Percentiles rank a stretch among this genome's conserved stretches.
Conservation (phyloP, 345 rosid genomes). For the Gossypium stocksii region DNA sequence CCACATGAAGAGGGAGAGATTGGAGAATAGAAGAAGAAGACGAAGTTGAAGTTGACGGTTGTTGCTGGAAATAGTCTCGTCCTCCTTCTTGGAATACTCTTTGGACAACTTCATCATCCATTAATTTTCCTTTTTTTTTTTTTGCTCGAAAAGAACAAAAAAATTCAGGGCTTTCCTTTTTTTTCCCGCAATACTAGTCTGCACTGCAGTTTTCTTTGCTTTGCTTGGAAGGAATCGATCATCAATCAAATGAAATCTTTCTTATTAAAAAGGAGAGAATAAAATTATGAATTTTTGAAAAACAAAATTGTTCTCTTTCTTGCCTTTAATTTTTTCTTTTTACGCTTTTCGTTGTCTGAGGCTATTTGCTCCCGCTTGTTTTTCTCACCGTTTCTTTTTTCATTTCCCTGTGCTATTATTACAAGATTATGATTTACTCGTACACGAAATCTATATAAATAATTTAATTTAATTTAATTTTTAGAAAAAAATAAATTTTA, state of each 20-base stretch:
- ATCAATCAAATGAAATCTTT: neutral
- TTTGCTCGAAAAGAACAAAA: neutral
- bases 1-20: conserved; percentile 96
- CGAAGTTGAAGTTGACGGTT: conserved; percentile 72
- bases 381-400: neutral
- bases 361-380: conserved; percentile 13
- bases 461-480: too few species aligned
- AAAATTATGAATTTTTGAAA: neutral
- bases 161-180: neutral
- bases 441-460: too few species aligned
- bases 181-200: too few species aligned
- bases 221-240: conserved; percentile 1
- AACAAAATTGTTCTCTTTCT: neutral
- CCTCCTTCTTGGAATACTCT: conserved; percentile 94
- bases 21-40: conserved; percentile 74
- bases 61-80: conserved; percentile 80
- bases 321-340: neutral
- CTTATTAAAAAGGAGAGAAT: neutral
- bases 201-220: conserved; percentile 8
- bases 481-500: too few species aligned
- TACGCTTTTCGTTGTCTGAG: neutral
- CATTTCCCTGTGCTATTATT: neutral
- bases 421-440: too few species aligned
- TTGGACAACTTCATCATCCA: conserved; percentile 96
- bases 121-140: conserved; percentile 23